Evolutionary conservation across 2,329 filamentous ascomycete genomes (phyloP), one percentile per base, ranked within the genome.

Genomic region (Xylogone sp.): DNA sequence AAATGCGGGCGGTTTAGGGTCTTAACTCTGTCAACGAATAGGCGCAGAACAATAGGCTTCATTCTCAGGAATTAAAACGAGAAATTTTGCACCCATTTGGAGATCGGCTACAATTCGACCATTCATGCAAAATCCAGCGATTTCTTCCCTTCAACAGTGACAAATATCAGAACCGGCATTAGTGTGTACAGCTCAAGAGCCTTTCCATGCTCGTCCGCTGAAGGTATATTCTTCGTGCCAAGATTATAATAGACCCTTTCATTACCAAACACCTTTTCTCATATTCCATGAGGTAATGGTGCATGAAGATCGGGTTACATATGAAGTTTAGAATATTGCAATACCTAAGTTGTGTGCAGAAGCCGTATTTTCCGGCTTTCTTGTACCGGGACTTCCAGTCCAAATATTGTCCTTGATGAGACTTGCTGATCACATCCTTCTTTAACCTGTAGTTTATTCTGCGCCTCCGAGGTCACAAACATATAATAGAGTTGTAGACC

Each of bases 221-320:
- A 74, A 75, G 72, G 72, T 62, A 59, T 68, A 61, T 72, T 68
- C 71, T 73, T 75, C 74, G 73, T 76, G 74, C 74, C 74, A 68
- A 76, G 72, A 76, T 66, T 58, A 66, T 65, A 53, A 59, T 50
- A 62, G 53, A 67, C 66, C 72, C 63, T 63, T 72, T 73, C 67
- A 84, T 84, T 84, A 86, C 82, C 82, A 86, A 85, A 82, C 81
- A 83, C 76, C 71, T 70, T 69, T 72, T 71, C 71, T 74, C 62
- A 57, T 58, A 50, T 65, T 69, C 71, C 62, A 69, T 79, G 71
- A 70, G 77, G 74, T 70, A 72, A 71, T 68, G 74, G 79, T 84
- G 81, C 78, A 84, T 85, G 81, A 77, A 83, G 78, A 77, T 72
- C 70, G 72, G 60, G 76, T 72, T 69, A 83, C 77, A 83, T 75